Evolutionary conservation across 768 basidiomycete genomes (phyloP), one percentile per base, ranked within the genome.

Genomic region (Naganishia kalamii): DNA sequence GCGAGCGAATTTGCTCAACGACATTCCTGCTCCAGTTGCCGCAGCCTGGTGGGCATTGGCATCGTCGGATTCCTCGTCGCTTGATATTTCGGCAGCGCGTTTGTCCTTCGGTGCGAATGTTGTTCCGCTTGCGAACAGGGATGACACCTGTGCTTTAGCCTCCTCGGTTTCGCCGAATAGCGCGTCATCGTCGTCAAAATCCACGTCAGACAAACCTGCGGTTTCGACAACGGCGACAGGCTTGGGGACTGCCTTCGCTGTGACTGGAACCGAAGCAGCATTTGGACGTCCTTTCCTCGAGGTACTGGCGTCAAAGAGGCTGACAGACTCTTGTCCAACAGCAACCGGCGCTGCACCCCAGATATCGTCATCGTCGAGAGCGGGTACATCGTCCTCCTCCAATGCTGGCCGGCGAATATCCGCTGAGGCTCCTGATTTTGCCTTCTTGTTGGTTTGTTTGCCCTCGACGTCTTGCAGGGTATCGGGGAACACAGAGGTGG

Each of bases 361-460:
- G 13, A 68, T 40, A 63, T 67, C 66, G 25, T 68, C 66, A 51
- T 64, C 63, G 17, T 64, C 63, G 21, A 64, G 29, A 4, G 50
- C 51, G 1, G 40, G 32, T 13, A 63, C 19, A 30, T 54, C 63
- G 4, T 43, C 63, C 3, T 54, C 50, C 6, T 57, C 54, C 12
- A 57, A 25, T 5, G 17, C 21, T 27, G 27, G n/a, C 8, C 23
- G 17, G 23, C 37, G 54, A 3, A n/a, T n/a, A 40, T 57, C 30
- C 37, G 29, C 51, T 25, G 46, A 30, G 17, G 29, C 29, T 7
- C 12, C 29, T 61, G 60, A 21, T 61, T 43, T 44, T 30, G 29
- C 11, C 17, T 46, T 48, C 27, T 61, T 48, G 60, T 4, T n/a
- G 17, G 43, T 29, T 10, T 48, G 27, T 21, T 61, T 48, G 44